Conservation (phyloP, 192 early-diverging fungal species). For the Neocallimastix lanati region DNA sequence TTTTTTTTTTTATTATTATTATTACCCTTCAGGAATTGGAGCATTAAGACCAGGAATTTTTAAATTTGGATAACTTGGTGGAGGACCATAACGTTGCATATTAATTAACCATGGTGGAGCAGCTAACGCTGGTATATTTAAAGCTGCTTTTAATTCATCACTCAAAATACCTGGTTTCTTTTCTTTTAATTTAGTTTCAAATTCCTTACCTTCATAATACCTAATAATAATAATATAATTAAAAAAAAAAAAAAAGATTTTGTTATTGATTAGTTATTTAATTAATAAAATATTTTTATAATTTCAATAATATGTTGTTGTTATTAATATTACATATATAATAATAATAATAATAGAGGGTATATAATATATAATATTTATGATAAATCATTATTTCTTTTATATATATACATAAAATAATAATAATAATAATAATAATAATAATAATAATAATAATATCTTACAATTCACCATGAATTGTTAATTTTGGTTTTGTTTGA, state of each 20-base stretch:
- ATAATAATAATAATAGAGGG: too few relatives aligned
- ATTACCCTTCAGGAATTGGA: conserved; percentile 64
- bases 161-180: conserved; percentile 75
- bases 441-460: conserved; percentile 6
- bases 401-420: too few relatives aligned
- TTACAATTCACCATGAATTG: conserved; percentile 64
- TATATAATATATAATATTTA: too few relatives aligned
- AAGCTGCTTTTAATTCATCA: conserved; percentile 66
- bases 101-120: conserved; percentile 95
- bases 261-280: too few relatives aligned
- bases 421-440: too few relatives aligned
- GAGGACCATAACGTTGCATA: conserved; percentile 95
- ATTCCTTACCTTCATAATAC: conserved; percentile 95
- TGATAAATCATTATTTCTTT: too few relatives aligned
- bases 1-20: too few relatives aligned
- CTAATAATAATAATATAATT: too few relatives aligned
- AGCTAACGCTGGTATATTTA: conserved; percentile 78
- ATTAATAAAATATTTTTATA: too few relatives aligned
- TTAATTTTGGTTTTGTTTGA: conserved; percentile 64
- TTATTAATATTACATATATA: neutral
- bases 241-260: too few relatives aligned
- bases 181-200: conserved; percentile 68
- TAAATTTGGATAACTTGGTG: conserved; percentile 80
- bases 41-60: conserved; percentile 86
- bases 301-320: too few relatives aligned